Percentiles rank a stretch among this genome's conserved stretches.
Conservation (phyloP, 371 early-diverging fungal species). For the Coemansia sp. region DNA sequence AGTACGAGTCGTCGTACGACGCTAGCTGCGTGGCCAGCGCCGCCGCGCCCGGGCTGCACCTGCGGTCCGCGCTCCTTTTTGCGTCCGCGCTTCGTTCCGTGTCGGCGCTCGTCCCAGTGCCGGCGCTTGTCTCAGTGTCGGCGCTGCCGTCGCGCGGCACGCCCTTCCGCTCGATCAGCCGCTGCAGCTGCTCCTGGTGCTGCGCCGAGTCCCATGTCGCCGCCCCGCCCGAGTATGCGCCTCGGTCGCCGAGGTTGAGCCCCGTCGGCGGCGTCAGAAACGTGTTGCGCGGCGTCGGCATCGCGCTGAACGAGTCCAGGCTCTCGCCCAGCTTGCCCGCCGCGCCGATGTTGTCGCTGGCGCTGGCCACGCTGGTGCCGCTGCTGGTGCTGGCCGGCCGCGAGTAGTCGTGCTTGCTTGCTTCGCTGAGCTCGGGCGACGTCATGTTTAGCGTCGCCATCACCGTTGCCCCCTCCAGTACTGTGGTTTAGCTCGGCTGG, state of each 20-base stretch:
- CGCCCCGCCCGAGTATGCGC: neutral
- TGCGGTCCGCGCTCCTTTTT: neutral
- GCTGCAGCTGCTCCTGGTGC: constrained; percentile 39
- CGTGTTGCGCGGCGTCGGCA: constrained; percentile 48
- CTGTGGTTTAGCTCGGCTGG: constrained; percentile 8
- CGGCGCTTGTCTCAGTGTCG: neutral
- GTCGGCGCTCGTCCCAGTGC: neutral
- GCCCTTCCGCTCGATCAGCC: constrained; percentile 31
- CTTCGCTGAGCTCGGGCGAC: constrained; percentile 15
- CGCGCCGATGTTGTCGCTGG: neutral
- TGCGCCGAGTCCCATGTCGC: constrained; percentile 30
- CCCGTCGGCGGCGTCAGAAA: constrained; percentile 45
- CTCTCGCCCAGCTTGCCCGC: constrained; percentile 22
- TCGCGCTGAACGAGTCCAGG: constrained; percentile 43
- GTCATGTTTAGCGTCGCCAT: constrained; percentile 15
- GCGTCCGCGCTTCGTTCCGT: neutral
- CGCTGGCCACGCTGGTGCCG: constrained; percentile 39
- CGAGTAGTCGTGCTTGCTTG: constrained; percentile 21
- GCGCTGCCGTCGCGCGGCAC: constrained; percentile 5
- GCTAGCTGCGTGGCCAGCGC: constrained; percentile 2
- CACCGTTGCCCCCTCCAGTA: neutral
- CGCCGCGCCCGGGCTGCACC: neutral
- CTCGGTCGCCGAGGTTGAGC: constrained; percentile 26
- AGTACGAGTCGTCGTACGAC: constrained; percentile 45
- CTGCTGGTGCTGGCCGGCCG: constrained; percentile 48